A percentile compares a stretch with the other conserved stretches of the same genome.
Conservation (phyloP, 768 basidiomycete genomes). For the Leccinum aurantiacum region DNA sequence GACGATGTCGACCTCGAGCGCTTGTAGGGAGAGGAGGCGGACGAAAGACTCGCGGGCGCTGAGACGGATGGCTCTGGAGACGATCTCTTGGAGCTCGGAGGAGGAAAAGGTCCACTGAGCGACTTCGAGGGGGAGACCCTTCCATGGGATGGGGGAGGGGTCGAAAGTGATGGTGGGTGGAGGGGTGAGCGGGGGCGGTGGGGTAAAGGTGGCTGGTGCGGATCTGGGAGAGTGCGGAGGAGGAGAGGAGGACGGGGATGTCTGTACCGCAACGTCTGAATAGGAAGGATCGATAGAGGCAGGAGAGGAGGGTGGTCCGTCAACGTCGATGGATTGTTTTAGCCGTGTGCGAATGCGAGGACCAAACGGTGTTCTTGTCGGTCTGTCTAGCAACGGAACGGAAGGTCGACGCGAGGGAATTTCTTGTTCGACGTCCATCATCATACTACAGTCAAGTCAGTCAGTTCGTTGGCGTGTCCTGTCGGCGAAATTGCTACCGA, state of each 20-base stretch:
- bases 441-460: neutral
- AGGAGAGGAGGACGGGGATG: slow-evolving; percentile 32
- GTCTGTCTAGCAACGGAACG: slow-evolving; percentile 24
- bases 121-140: slow-evolving; percentile 67
- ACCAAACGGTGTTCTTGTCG: slow-evolving; percentile 21
- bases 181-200: no score
- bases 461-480: no score
- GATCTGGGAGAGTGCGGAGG: no score
- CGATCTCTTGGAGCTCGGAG: slow-evolving; percentile 60
- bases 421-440: neutral
- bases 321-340: slow-evolving; percentile 14
- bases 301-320: neutral
- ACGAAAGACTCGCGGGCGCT: slow-evolving; percentile 71
- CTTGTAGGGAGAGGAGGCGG: slow-evolving; percentile 63
- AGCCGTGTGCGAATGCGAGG: slow-evolving; percentile 21
- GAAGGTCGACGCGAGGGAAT: slow-evolving; percentile 4
- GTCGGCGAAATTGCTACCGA: no score
- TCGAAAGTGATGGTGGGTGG: slow-evolving; percentile 56
- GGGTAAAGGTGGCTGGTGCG: no score
- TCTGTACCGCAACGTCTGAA: no score
- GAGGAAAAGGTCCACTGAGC: slow-evolving; percentile 63
- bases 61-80: slow-evolving; percentile 67
- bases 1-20: slow-evolving; percentile 58
- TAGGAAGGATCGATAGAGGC: neutral
- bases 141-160: slow-evolving; percentile 57